Evolutionary conservation across 2,329 filamentous ascomycete genomes (phyloP).

Genomic region (Hypoxylon sp.): DNA sequence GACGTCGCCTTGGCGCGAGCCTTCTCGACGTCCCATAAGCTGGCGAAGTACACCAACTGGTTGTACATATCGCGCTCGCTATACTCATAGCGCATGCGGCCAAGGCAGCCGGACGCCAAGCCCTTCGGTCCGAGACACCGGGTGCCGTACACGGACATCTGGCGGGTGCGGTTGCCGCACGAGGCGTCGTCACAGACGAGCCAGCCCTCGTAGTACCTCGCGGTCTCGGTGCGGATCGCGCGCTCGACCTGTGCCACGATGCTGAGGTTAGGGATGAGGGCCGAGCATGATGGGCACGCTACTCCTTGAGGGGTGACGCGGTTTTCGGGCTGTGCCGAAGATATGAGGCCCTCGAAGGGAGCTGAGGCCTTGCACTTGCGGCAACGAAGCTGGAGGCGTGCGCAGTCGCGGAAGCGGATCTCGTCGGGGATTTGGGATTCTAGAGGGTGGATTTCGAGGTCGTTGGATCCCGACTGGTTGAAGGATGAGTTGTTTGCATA

Average conservation of each 20-base stretch:
- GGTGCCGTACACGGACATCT: constrained; percentile 93
- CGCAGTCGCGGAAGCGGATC: constrained; percentile 87
- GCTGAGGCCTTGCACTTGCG: constrained; percentile 81
- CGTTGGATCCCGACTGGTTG: constrained; percentile 63
- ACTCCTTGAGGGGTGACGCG: constrained; percentile 79
- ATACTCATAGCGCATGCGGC: constrained; percentile 90
- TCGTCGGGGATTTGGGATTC: constrained; percentile 95
- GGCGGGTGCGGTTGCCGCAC: constrained; percentile 88
- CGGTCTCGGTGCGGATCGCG: constrained; percentile 82
- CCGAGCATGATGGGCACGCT: constrained; percentile 78
- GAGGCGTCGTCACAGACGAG: constrained; percentile 90
- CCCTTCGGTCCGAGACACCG: constrained; percentile 91
- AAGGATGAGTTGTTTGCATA: constrained; percentile 77
- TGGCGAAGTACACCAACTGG: constrained; percentile 89
- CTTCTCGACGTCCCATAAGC: constrained; percentile 91
- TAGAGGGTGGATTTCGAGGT: constrained; percentile 86
- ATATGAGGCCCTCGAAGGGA: constrained; percentile 81
- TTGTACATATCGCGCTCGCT: constrained; percentile 94
- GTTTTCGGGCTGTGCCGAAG: constrained; percentile 64
- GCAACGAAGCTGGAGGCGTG: constrained; percentile 83
- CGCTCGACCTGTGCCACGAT: constrained; percentile 90
- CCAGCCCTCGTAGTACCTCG: constrained; percentile 93
- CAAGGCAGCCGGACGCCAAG: constrained; percentile 85
- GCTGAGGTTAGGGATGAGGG: constrained; percentile 76
- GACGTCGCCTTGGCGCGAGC: constrained; percentile 69